These are phyloP conservation scores for Colletotrichum nymphaeae DNA, from an alignment of 2,329 filamentous ascomycete genomes.

Conservation along the genomic window DNA sequence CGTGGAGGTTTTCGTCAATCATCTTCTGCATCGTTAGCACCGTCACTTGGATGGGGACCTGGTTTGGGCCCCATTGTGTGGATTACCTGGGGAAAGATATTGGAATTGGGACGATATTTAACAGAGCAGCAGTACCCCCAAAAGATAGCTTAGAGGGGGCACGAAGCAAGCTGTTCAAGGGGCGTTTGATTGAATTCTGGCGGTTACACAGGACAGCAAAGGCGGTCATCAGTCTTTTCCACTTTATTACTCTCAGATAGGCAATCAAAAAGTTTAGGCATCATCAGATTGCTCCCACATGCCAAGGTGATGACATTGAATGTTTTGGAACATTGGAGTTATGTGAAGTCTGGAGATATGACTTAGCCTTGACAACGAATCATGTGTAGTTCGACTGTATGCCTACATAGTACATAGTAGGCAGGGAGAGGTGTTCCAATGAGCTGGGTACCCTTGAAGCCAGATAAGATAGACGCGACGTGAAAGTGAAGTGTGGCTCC, in stretches of 20 bases:
- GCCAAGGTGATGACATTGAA: background rate
- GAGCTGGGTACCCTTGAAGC: background rate
- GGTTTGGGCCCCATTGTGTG: slow-evolving; percentile 27
- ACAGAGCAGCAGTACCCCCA: background rate
- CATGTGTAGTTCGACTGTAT: background rate
- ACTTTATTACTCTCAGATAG: slow-evolving; percentile 32
- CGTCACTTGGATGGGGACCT: slow-evolving; percentile 35
- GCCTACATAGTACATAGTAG: too few species aligned
- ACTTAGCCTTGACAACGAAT: background rate
- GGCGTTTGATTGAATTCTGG: slow-evolving; percentile 20
- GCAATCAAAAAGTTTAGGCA: slow-evolving; percentile 28
- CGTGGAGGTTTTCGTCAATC: background rate
- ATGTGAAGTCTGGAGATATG: background rate
- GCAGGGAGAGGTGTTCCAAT: background rate
- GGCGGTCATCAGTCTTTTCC: slow-evolving; percentile 26
- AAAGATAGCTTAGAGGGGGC: slow-evolving; percentile 16
- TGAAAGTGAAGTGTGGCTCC: background rate
- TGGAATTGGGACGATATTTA: slow-evolving; percentile 17
- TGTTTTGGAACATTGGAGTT: background rate
- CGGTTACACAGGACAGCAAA: slow-evolving; percentile 5
- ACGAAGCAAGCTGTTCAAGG: slow-evolving; percentile 24
- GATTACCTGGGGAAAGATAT: slow-evolving; percentile 13
- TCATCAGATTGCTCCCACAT: background rate
- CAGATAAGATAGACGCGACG: background rate
- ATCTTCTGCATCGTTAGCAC: slow-evolving; percentile 26